Conservation (phyloP, 768 basidiomycete genomes). For the Basidioascus undulatus region DNA sequence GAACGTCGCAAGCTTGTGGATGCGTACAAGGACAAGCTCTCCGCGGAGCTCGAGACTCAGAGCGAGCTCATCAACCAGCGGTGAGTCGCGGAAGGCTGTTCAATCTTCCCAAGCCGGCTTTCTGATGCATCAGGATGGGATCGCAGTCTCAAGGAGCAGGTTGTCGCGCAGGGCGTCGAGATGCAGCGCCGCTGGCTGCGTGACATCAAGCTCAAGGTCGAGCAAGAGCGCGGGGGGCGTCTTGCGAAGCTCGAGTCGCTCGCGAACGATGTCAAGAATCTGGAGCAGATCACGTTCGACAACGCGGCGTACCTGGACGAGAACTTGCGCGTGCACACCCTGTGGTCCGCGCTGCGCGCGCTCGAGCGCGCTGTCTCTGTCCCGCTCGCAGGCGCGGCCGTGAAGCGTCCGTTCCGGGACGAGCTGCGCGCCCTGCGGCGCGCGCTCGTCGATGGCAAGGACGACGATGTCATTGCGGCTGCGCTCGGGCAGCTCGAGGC, state of each 20-base stretch:
- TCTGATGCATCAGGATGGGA: no score
- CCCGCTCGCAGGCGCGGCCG: slow-evolving; percentile 25
- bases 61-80: slow-evolving; percentile 85
- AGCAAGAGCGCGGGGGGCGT: slow-evolving; percentile 85
- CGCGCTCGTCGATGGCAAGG: slow-evolving; percentile 16
- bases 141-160: slow-evolving; percentile 66
- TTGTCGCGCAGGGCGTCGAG: slow-evolving; percentile 89
- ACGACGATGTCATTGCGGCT: slow-evolving; percentile 36
- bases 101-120: no score
- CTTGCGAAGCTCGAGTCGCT: slow-evolving; percentile 86
- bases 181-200: slow-evolving; percentile 90
- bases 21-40: slow-evolving; percentile 63
- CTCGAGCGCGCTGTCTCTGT: slow-evolving; percentile 27
- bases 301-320: slow-evolving; percentile 64
- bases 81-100: slow-evolving; percentile 27
- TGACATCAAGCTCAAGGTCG: slow-evolving; percentile 84
- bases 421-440: slow-evolving; percentile 66
- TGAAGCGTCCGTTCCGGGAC: slow-evolving; percentile 63
- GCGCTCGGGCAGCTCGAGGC: slow-evolving; percentile 31
- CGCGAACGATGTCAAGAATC: slow-evolving; percentile 62
- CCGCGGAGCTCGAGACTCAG: slow-evolving; percentile 61
- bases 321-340: slow-evolving; percentile 67
- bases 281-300: slow-evolving; percentile 74
- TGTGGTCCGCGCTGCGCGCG: slow-evolving; percentile 81
- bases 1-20: slow-evolving; percentile 48